Evolutionary conservation across 1,284 basidiomycete species (phyloP).

Genomic region (Ustilago lituana): DNA sequence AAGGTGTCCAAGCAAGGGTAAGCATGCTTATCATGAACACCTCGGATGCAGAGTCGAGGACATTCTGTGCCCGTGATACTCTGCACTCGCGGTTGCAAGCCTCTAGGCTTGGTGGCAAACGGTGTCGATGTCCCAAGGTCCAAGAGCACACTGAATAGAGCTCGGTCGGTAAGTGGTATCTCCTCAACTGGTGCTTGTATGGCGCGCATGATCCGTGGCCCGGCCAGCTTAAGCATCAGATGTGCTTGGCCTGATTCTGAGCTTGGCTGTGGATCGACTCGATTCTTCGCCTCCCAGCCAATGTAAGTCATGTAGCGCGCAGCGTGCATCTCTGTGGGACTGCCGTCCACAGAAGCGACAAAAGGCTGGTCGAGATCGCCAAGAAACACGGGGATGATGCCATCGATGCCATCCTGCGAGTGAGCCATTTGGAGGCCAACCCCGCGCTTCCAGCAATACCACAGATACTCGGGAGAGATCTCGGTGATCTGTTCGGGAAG

Average conservation of each 20-base stretch:
- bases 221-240: neutral
- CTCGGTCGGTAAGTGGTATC: constrained; percentile 1
- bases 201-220: constrained; percentile 1
- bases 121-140: constrained; percentile 1
- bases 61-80: neutral
- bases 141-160: constrained; percentile 7
- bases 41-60: constrained; percentile 6
- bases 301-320: constrained; percentile 12
- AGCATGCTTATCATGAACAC: neutral
- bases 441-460: too few relatives aligned
- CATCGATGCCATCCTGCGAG: too few relatives aligned
- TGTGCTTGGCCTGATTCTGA: neutral
- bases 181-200: neutral
- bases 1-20: constrained; percentile 10
- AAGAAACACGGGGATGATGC: too few relatives aligned
- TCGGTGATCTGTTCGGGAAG: neutral
- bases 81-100: neutral
- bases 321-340: too few relatives aligned
- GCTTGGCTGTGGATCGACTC: neutral
- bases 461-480: too few relatives aligned
- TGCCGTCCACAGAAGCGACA: too few relatives aligned
- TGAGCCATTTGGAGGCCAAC: too few relatives aligned
- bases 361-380: too few relatives aligned
- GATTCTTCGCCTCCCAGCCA: constrained; percentile 15
- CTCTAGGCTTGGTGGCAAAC: neutral